Base-by-base conservation (phyloP, 345 rosid genomes). In the Microthlaspi erraticum region DNA sequence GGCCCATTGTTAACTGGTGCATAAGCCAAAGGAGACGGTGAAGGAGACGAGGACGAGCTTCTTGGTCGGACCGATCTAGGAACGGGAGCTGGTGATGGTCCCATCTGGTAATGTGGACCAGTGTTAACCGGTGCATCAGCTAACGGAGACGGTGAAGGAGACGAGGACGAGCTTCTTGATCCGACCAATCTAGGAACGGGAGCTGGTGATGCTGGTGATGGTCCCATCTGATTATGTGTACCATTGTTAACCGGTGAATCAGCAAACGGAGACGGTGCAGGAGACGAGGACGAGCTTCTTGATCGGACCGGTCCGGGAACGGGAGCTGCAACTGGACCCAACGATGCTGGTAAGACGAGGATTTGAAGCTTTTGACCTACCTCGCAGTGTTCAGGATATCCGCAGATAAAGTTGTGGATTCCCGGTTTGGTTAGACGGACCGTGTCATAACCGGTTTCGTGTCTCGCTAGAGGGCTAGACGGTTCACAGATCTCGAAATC, bases 341-440 rank as follows among this genome's bases (percentile, higher is more conserved):
- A 23, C 26, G 26, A 23, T 2, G 26, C 26, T 4, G 26, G 26
- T 23, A 23, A 23, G 26, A 23, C 26, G 26, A 23, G 26, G 26
- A 23, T 23, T 23, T 23, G 26, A 23, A 23, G 26, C 26, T 23
- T 23, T 23, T 23, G 26, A 23, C 26, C 26, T 1, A 23, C 3
- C 26, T 9, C 5, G 10, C 51, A 60, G 12, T 60, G 60, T 29
- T 20, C 18, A 16, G 61, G 38, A 34, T 20, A n/a, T 29, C 61
- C 67, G n/a, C 67, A 32, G 44, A 62, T 44, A 2, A 62, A 62
- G 42, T 32, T 8, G 8, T 31, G 52, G 31, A 45, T n/a, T 16
- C 67, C 67, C 0, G 67, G 67, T 62, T 62, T 62, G 17, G 39
- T 60, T 42, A 60, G 26, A n/a, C 0, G 42, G 23, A 60, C 8